Base-by-base conservation (phyloP, 768 basidiomycete species). In the Mycena floridula region DNA sequence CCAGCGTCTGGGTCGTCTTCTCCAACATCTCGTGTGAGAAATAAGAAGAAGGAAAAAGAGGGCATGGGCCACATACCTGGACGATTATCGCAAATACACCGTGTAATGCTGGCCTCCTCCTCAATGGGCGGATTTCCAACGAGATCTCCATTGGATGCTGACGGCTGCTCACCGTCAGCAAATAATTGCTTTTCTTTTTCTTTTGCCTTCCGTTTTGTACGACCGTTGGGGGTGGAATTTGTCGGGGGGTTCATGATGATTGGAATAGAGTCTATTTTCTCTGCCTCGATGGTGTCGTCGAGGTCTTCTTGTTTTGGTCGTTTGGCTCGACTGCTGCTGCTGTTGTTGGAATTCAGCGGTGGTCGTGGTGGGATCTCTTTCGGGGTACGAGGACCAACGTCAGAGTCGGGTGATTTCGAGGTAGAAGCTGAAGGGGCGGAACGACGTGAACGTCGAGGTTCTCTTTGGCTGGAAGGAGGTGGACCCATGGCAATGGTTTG, bases 21-120 rank as follows among this genome's bases (percentile, higher is more conserved):
- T 72, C 65, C 45, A 50, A 43, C 47, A 44, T 47, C 47, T 37
- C 51, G 46, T 47, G 49, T 54, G 56, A 67, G 52, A 61, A 56
- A 32, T 46, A 46, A 35, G 18, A 28, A 47, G 50, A 47, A 53
- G 32, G 12, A 37, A 37, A 13, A 47, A 37, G 41, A 36, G 44
- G 41, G 23, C 30, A 39, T 44, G 42, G n/a, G 39, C 50, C 52
- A 67, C 79, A 57, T 55, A 90, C 85, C 86, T 51, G 79, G 74
- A 65, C 79, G n/a, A n/a, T n/a, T 82, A 50, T 86, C 86, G 70
- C 90, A 94, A 42, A 92, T 76, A 62, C 90, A 94, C 52, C 90
- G 83, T 59, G 90, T 93, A 48, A 79, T 70, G 16, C 76, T 73
- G 50, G 72, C 71, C 45, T 77, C 82, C 55, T 83, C 81, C 44